Base-by-base conservation (phyloP, 2,329 filamentous ascomycete genomes). In the Endoconidiophora laricicola region DNA sequence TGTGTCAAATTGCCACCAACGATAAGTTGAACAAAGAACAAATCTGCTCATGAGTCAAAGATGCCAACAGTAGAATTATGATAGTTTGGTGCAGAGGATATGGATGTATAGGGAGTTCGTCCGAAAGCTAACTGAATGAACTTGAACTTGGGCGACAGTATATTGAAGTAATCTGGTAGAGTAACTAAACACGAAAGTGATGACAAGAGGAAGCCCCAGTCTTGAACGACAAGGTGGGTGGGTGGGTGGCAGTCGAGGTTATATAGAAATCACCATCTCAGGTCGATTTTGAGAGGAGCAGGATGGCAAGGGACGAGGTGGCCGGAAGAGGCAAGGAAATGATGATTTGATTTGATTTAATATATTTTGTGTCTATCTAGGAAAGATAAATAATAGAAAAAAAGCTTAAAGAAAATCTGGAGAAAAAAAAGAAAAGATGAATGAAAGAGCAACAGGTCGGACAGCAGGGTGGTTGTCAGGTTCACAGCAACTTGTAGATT, bases 341-440 rank as follows among this genome's bases (percentile, higher is more conserved):
- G 41, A 18, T 18, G 16, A 18, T 18, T 18, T 18, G 16, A 18
- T 18, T 18, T 18, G 16, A 18, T 18, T 18, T 18, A 2, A 18
- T 18, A 18, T 18, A 18, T 18, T 18, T 18, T 18, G 16, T 18
- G 16, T 18, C 16, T 18, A 18, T 18, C 16, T 18, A 46, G 5
- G 4, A 29, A 43, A 10, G 33, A 48, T 16, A 20, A 33, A 37
- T n/a, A 43, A 12, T 2, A 18, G n/a, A n/a, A 29, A 12, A 24
- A 23, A 20, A 41, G 29, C n/a, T 16, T 4, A 2, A 7, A 48
- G 22, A 7, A 42, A 29, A 29, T 29, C 7, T 7, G 24, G 16
- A 7, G 40, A 46, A 26, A 18, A 51, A 46, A 49, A 48, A 56
- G 48, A 52, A 58, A 57, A 56, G 56, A 58, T 54, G 45, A 45